These are phyloP conservation scores for Calonectria ilicicola DNA, from an alignment of 2,329 filamentous ascomycete species.

Conservation along the genomic window DNA sequence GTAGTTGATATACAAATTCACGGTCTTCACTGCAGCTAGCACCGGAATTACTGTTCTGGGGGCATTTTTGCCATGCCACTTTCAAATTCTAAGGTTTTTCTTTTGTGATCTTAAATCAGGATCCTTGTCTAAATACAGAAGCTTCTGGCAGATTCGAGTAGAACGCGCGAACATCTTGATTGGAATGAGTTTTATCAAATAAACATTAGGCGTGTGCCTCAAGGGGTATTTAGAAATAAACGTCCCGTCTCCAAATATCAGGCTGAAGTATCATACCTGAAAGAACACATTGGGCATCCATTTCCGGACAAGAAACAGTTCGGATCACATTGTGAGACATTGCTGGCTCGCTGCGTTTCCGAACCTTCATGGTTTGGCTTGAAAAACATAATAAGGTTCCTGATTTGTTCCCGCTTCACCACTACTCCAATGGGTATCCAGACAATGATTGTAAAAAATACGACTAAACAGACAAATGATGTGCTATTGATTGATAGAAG, in stretches of 20 bases:
- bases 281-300: neutral
- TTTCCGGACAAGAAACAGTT: neutral
- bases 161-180: neutral
- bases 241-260: neutral
- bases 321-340: neutral
- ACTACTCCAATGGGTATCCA: neutral
- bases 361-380: accelerated
- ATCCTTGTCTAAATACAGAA: neutral
- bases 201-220: neutral
- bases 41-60: no score
- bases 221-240: neutral
- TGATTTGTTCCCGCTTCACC: neutral
- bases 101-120: no score
- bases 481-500: neutral
- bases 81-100: no score
- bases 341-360: no score
- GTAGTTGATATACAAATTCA: no score
- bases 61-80: no score
- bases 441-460: neutral
- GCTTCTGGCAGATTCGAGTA: neutral
- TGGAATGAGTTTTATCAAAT: neutral
- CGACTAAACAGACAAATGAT: neutral
- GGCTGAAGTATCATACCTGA: neutral
- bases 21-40: no score
- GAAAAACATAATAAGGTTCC: neutral